Base-by-base conservation (phyloP, 1,284 basidiomycete genomes). In the Puccinia coronata region DNA sequence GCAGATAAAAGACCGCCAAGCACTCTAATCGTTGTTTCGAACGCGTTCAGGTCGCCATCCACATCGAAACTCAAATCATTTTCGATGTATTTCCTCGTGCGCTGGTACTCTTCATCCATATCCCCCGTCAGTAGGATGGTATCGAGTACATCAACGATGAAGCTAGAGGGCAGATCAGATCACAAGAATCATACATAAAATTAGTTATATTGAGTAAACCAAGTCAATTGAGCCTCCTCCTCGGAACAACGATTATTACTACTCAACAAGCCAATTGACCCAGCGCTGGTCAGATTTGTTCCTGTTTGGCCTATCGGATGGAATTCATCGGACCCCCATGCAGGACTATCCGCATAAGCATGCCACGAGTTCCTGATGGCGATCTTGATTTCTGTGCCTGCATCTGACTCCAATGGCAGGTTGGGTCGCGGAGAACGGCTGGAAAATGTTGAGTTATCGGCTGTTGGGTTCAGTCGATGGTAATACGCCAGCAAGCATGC, bases 11-110 rank as follows among this genome's bases (percentile, higher is more conserved):
- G 88, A 12, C 93, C 93, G 16, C 93, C 93, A 0, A 95, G 88
- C 1, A 93, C 89, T 28, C 93, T 91, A 69, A 94, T 94, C 0
- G 93, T 93, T 0, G 91, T 92, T 90, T 98, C 96, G 84, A 98
- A 98, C 0, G 93, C 95, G 86, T 92, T 98, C 86, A 94, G 93
- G 25, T 90, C 87, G 16, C 89, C 94, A 84, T 95, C 91, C 16
- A 91, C 89, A 51, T 96, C 92, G 85, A 97, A 95, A 12, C 89
- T 87, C 63, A 98, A 87, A 49, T 90, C 88, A 36, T 89, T 88
- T 36, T 88, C 88, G 25, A 97, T 89, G 39, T 79, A 79, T 6
- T 39, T 41, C 57, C 77, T 79, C 25, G 39, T 25, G 28, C 67
- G 47, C 41, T 55, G 39, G 41, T 71, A 79, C 31, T 79, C 49